phyloP scores from a whole-genome alignment of 768 basidiomycete species.

The Lactarius psammicola region DNA sequence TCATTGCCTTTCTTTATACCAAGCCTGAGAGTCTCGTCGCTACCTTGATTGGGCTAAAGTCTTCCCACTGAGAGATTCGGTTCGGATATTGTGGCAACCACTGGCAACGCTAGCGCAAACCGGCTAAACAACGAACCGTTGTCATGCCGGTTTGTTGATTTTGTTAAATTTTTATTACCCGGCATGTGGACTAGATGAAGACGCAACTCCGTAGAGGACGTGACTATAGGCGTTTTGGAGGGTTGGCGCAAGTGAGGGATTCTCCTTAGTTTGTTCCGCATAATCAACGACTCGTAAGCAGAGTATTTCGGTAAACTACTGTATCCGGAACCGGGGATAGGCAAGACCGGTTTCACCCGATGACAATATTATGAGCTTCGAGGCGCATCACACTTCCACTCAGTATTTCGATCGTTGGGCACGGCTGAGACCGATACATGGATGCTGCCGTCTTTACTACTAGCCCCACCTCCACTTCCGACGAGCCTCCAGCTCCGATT shows the following conservation, averaged over 20 bases:
- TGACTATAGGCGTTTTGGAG: too few species aligned
- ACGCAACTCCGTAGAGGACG: too few species aligned
- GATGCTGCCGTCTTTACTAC: background rate
- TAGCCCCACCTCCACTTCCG: constrained; percentile 14
- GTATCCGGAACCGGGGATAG: background rate
- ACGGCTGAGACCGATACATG: constrained; percentile 1
- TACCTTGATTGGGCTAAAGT: background rate
- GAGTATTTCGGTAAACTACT: background rate
- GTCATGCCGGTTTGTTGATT: too few species aligned
- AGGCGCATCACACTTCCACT: too few species aligned
- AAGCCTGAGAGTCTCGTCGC: background rate
- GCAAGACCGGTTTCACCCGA: background rate
- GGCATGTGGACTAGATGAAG: too few species aligned
- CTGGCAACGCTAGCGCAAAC: background rate
- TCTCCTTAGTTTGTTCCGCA: too few species aligned
- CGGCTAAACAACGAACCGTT: background rate
- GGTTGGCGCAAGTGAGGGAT: too few species aligned
- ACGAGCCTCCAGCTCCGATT: constrained; percentile 1
- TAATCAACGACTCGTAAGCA: too few species aligned
- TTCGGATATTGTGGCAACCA: background rate
- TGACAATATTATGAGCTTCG: background rate
- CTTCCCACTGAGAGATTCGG: background rate
- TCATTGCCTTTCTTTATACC: background rate
- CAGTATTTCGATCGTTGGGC: background rate
- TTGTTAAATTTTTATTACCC: too few species aligned